Evolutionary conservation across 257 asterid species (phyloP).

Genomic region (Mentha longifolia): DNA sequence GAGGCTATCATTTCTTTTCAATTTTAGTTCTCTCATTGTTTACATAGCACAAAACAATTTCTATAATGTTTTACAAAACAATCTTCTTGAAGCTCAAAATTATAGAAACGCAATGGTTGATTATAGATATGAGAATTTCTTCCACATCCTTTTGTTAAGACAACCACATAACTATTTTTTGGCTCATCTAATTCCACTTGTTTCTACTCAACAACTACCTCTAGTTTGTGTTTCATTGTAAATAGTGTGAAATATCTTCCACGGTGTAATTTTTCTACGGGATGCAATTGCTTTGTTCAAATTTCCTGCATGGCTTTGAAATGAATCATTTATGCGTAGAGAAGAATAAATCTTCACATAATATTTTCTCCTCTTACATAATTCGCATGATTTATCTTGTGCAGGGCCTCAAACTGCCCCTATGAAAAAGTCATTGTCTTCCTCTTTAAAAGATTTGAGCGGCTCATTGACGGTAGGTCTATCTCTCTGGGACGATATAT

Average conservation of each 20-base stretch:
- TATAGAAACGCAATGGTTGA: slow-evolving; percentile 4
- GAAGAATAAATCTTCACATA: background rate
- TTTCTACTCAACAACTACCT: background rate
- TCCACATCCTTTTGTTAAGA: background rate
- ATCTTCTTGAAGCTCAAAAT: background rate
- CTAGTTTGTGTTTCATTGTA: background rate
- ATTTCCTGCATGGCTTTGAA: background rate
- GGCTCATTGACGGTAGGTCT: slow-evolving; percentile 64
- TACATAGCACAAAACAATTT: background rate
- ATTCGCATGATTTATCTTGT: slow-evolving; percentile 32
- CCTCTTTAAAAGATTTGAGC: slow-evolving; percentile 72
- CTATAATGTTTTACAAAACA: slow-evolving; percentile 6
- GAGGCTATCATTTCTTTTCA: slow-evolving; percentile 4
- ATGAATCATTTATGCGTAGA: background rate
- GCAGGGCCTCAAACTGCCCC: slow-evolving; percentile 63
- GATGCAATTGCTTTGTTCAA: slow-evolving; percentile 15
- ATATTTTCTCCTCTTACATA: slow-evolving; percentile 8
- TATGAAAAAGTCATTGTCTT: slow-evolving; percentile 47
- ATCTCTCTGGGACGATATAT: background rate
- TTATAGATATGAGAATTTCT: background rate
- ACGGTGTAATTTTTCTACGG: background rate
- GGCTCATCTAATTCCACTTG: slow-evolving; percentile 2
- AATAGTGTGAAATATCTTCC: no score
- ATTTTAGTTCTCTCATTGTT: slow-evolving; percentile 16
- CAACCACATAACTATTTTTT: background rate